Percentiles rank a stretch among this genome's conserved stretches.
These are phyloP conservation scores for Boletus smithii DNA, from an alignment of 1,284 basidiomycete species.

Conservation along the genomic window DNA sequence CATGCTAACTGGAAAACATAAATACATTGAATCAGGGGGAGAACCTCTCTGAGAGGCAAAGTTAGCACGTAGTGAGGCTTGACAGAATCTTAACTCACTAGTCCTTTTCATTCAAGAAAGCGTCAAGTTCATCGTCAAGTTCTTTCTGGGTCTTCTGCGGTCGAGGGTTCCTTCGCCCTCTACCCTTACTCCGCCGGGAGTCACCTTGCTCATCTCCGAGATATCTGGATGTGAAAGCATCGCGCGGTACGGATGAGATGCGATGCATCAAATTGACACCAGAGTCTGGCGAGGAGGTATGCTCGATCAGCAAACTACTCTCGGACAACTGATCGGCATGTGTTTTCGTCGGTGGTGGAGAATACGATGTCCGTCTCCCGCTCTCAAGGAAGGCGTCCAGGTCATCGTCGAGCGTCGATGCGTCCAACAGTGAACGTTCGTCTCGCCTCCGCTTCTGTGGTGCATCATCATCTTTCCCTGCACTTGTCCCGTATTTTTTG, in stretches of 20 bases:
- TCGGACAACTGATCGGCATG: conserved; percentile 57
- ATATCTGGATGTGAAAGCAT: conserved; percentile 24
- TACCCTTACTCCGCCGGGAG: conserved; percentile 20
- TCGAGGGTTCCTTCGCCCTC: conserved; percentile 35
- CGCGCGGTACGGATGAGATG: conserved; percentile 42
- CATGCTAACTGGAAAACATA: conserved; percentile 4
- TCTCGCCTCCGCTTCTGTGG: conserved; percentile 38
- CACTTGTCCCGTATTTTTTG: conserved; percentile 60
- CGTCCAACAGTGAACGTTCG: conserved; percentile 21
- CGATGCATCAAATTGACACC: conserved; percentile 42
- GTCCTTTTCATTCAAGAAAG: conserved; percentile 55
- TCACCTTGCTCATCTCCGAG: conserved; percentile 25
- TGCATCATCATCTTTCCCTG: conserved; percentile 51
- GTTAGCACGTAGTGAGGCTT: conserved; percentile 9
- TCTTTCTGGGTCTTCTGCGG: conserved; percentile 64
- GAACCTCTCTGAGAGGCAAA: not conserved
- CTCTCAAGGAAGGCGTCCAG: conserved; percentile 61
- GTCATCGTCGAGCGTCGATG: conserved; percentile 45
- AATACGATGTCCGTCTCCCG: conserved; percentile 28
- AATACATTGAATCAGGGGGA: not conserved
- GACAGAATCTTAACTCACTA: conserved; percentile 19
- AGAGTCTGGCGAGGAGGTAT: conserved; percentile 43
- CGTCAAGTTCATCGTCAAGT: conserved; percentile 73
- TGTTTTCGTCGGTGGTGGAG: conserved; percentile 59
- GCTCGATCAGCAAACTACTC: conserved; percentile 51